Evolutionary conservation across 306 rosid species (phyloP).

Genomic region (Boehmeria nivea): DNA sequence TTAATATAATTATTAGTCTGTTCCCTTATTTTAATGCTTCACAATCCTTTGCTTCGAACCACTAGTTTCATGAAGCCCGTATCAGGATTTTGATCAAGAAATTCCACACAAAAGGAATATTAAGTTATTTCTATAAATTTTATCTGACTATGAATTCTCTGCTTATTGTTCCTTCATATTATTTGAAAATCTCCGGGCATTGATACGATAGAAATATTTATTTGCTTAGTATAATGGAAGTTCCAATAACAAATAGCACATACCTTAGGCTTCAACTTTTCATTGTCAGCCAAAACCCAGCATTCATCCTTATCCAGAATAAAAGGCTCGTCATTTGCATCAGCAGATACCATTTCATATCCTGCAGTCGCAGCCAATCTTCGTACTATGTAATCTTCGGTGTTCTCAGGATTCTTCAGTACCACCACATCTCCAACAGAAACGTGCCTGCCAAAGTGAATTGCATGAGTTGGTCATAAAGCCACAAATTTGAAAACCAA

Average conservation of each 20-base stretch:
- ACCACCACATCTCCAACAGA: conserved; percentile 93
- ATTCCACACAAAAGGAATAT: too few relatives aligned
- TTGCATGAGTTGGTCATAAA: conserved; percentile 13
- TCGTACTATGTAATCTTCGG: conserved; percentile 60
- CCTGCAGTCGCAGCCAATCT: conserved; percentile 90
- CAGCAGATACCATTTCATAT: conserved; percentile 74
- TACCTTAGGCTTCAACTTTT: conserved; percentile 79
- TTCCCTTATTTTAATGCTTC: too few relatives aligned
- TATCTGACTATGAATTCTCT: too few relatives aligned
- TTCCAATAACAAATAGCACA: conserved; percentile 13
- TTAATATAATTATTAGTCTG: too few relatives aligned
- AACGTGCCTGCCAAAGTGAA: conserved; percentile 62
- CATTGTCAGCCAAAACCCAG: conserved; percentile 93
- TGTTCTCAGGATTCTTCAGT: conserved; percentile 73
- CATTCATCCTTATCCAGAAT: conserved; percentile 72
- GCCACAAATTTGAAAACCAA: conserved; percentile 16
- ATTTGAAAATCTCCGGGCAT: too few relatives aligned
- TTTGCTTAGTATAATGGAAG: conserved; percentile 1
- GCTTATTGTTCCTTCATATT: too few relatives aligned
- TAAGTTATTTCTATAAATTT: too few relatives aligned
- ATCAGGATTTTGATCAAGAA: too few relatives aligned
- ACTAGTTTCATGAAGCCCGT: too few relatives aligned
- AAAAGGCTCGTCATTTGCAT: conserved; percentile 82
- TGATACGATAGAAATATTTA: conserved; percentile 3
- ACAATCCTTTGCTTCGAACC: too few relatives aligned